phyloP scores from a whole-genome alignment of 768 basidiomycete genomes.

The Daedalea quercina region DNA sequence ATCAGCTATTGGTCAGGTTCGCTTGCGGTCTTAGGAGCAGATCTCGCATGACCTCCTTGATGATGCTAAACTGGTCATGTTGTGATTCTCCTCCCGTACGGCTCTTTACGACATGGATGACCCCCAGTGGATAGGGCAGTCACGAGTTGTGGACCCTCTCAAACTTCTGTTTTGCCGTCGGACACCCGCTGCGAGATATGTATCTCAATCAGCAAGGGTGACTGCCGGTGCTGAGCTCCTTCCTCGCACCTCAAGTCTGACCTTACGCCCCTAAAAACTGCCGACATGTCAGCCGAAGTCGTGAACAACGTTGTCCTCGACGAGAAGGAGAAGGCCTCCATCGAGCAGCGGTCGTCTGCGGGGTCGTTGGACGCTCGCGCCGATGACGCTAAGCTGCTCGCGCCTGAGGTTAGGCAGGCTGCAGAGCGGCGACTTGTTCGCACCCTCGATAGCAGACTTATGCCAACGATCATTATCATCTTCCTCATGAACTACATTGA shows the following conservation, averaged over 20 bases:
- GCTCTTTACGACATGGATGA: not conserved
- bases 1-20: no score
- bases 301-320: not conserved
- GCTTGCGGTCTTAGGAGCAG: no score
- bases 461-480: slow-evolving; percentile 53
- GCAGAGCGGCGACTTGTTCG: slow-evolving; percentile 39
- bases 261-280: not conserved
- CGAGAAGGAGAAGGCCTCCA: not conserved
- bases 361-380: not conserved
- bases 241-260: not conserved
- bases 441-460: slow-evolving; percentile 47
- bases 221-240: not conserved
- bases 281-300: not conserved
- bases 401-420: slow-evolving; percentile 13
- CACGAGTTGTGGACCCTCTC: not conserved
- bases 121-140: not conserved
- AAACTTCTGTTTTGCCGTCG: slow-evolving; percentile 3
- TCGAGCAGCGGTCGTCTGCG: slow-evolving; percentile 3
- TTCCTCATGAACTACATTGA: slow-evolving; percentile 68
- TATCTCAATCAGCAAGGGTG: not conserved
- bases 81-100: not conserved
- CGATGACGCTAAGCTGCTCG: slow-evolving; percentile 17
- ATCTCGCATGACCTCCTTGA: not conserved
- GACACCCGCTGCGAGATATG: slow-evolving; percentile 1
- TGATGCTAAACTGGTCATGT: not conserved